Evolutionary conservation across 305 asterid species (phyloP), one percentile per base, ranked within the genome.

Genomic region (Vinca major): DNA sequence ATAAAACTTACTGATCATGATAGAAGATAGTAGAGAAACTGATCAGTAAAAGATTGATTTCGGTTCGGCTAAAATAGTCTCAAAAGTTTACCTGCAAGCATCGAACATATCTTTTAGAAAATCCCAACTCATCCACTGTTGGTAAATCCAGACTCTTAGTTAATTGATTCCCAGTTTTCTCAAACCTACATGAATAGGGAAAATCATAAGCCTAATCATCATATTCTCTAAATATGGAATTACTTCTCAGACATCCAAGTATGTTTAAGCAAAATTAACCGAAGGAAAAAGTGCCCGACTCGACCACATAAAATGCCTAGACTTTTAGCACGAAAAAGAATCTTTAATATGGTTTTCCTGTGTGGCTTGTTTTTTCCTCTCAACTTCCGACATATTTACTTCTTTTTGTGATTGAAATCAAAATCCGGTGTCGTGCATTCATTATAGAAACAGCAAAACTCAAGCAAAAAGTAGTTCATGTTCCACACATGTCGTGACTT

Each of bases 61-160:
- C 0, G 56, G n/a, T 7, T 57, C 5, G 39, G 55, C 47, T 3
- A 7, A 13, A 44, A 13, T 63, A 9, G 3, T 1, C 17, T 54
- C 1, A 57, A 47, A 60, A 6, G 41, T 14, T 43, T 76, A 87
- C 96, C 96, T 86, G 90, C 73, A 86, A 71, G 78, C 82, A 79
- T 78, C 96, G 70, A 60, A 81, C 70, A 56, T 81, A 85, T 78
- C 71, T 77, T 66, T 82, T 85, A 43, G 90, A 83, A 71, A 86
- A 86, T 74, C 95, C 95, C 78, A 86, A 79, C 74, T 75, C 88
- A 78, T 84, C 82, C 78, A 87, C 74, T 41, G 81, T 65, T 1
- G 88, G 88, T 69, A 81, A 33, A 39, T 87, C 85, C 77, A 80
- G 66, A 66, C 65, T 77, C 65, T 56, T 76, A 3, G 66, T 73